phyloP scores from a whole-genome alignment of 345 rosid genomes.

The Mangifera indica region DNA sequence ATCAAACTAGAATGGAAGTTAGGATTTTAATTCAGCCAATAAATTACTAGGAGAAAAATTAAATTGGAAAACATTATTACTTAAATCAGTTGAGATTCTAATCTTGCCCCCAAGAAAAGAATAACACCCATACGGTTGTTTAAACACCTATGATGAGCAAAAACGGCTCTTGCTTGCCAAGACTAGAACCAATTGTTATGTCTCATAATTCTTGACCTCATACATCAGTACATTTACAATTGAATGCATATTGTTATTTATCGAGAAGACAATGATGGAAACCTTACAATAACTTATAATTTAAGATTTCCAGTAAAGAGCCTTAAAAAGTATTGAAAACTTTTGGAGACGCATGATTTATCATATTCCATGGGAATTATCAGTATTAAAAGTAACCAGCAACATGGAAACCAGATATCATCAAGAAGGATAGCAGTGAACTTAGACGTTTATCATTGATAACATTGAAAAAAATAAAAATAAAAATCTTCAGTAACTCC shows the following conservation, averaged over 20 bases:
- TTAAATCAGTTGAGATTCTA: not conserved
- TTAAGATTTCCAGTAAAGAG: not conserved
- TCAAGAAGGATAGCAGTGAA: too few species aligned
- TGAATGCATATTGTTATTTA: not conserved
- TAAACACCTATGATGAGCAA: not conserved
- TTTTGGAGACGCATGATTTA: not conserved
- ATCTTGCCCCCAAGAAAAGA: not conserved
- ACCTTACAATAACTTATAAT: not conserved
- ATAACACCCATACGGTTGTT: too few species aligned
- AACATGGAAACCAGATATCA: not conserved
- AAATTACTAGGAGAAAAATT: not conserved
- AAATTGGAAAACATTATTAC: not conserved
- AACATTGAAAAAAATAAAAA: not conserved
- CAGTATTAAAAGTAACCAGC: not conserved
- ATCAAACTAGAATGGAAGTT: conserved; percentile 31
- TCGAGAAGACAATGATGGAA: not conserved
- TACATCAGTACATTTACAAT: not conserved
- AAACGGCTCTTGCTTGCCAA: not conserved
- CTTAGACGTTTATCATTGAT: not conserved
- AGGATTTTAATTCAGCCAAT: conserved; percentile 16
- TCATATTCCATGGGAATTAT: not conserved
- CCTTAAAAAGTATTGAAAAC: not conserved
- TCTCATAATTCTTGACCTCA: not conserved
- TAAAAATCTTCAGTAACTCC: not conserved
- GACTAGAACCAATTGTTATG: not conserved